Conservation (phyloP, 352 stramenopile genomes). For the Sclerospora graminicola region DNA sequence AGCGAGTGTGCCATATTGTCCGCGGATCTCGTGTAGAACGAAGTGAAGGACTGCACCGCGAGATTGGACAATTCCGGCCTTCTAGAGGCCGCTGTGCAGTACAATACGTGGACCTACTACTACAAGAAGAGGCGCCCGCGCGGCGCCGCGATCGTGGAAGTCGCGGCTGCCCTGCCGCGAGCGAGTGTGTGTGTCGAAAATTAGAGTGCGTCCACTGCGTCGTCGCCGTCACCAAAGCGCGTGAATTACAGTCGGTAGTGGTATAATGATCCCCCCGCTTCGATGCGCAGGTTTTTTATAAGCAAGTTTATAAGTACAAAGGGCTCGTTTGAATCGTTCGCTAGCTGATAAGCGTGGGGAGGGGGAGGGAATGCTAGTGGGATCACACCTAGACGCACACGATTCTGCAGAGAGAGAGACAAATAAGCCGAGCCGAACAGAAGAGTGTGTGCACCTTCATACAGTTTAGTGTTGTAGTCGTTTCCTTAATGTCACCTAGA, state of each 20-base stretch:
- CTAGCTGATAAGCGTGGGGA: constrained; percentile 3
- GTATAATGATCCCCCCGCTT: constrained; percentile 26
- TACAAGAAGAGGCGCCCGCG: constrained; percentile 20
- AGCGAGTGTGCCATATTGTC: constrained; percentile 17
- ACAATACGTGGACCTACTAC: constrained; percentile 35
- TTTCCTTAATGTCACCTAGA: no score
- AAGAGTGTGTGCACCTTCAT: constrained; percentile 17
- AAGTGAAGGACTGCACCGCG: constrained; percentile 27
- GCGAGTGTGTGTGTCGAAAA: constrained; percentile 24
- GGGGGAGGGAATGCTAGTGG: background rate
- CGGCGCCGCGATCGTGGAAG: constrained; percentile 22
- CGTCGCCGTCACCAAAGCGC: constrained; percentile 26
- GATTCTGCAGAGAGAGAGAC: constrained; percentile 2
- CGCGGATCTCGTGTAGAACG: constrained; percentile 26
- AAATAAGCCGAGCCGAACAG: constrained; percentile 16
- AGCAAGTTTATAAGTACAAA: constrained; percentile 42
- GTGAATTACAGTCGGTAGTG: constrained; percentile 33
- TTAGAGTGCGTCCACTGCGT: constrained; percentile 28
- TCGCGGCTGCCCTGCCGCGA: constrained; percentile 7
- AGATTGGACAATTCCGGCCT: constrained; percentile 14
- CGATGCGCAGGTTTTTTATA: constrained; percentile 30
- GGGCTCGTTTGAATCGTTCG: constrained; percentile 23
- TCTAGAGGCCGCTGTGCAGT: constrained; percentile 26
- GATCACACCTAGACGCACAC: constrained; percentile 2
- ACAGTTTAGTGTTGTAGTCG: background rate